Base-by-base conservation (phyloP, 805 yeast species). In the Suhomyces sp. region DNA sequence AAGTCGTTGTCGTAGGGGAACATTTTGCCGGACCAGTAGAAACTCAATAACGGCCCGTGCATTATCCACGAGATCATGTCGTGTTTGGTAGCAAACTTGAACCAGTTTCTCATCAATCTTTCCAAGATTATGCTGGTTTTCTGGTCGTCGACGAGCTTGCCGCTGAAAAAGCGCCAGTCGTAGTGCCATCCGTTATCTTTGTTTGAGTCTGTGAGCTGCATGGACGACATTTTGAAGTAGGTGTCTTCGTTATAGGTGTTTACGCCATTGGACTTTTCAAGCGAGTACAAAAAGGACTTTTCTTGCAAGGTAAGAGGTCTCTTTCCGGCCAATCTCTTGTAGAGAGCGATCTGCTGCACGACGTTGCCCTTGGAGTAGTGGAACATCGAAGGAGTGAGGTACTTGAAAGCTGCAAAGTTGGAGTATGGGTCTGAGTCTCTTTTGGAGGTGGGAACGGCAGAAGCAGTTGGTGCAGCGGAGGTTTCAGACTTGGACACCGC, bases 141-240 rank as follows among this genome's bases (percentile, higher is more conserved):
- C 10, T 50, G 64, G 41, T 78, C 57, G 51, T 73, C 73, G 51
- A 79, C 81, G 55, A 84, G 70, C 4, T 81, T 73, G 9, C 85
- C 86, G 56, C 76, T 78, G 69, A 82, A 84, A 55, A 85, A 85
- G 50, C 87, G 66, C 74, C 77, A 78, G 62, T 85, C 88, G 57
- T 82, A 81, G 62, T 84, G 88, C 63, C 77, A 76, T 17, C 84
- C 84, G 38, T 67, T 70, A 36, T 67, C 63, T 6, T 54, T 56
- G 15, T 51, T 54, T 46, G 58, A 54, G 23, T 69, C 54, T 9
- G 66, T 56, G 5, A 72, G 66, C 65, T 63, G 66, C 52, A 66
- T 64, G 60, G 77, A 77, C 45, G 74, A 71, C 50, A 74, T 75
- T 13, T 66, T 61, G 38, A 77, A 70, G 19, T 57, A 56, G 27